These are phyloP conservation scores for Dimargaris xerosporica DNA, from an alignment of 192 early-diverging fungal species.

Conservation along the genomic window DNA sequence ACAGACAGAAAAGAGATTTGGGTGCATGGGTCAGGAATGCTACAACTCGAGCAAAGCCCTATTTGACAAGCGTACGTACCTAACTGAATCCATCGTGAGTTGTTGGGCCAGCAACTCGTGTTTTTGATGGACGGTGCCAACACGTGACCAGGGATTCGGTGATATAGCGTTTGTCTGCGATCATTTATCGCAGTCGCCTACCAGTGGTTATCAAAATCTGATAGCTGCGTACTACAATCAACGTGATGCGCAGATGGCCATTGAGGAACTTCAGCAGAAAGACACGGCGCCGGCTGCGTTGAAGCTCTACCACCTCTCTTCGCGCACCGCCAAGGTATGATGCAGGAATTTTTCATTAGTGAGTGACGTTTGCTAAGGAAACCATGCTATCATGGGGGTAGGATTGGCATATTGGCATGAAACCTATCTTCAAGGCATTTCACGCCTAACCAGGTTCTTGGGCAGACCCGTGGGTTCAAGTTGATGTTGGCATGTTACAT, in stretches of 20 bases:
- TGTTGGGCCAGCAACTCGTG: too few species aligned
- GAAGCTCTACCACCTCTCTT: background rate
- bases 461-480: background rate
- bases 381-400: background rate
- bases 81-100: too few species aligned
- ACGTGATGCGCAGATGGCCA: background rate
- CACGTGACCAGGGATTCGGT: background rate
- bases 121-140: too few species aligned
- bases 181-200: background rate
- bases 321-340: background rate
- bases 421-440: background rate
- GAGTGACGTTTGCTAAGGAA: background rate
- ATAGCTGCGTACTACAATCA: background rate
- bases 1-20: too few species aligned
- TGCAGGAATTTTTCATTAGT: background rate
- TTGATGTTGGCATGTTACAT: background rate
- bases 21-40: too few species aligned
- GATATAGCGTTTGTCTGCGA: slow-evolving; percentile 4
- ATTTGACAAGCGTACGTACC: too few species aligned
- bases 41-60: too few species aligned
- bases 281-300: background rate
- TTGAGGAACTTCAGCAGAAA: too few species aligned
- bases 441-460: background rate
- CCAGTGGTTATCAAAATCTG: background rate
- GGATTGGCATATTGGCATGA: background rate